Evolutionary conservation across 1,284 basidiomycete species (phyloP).

Genomic region (Cerrena zonata): DNA sequence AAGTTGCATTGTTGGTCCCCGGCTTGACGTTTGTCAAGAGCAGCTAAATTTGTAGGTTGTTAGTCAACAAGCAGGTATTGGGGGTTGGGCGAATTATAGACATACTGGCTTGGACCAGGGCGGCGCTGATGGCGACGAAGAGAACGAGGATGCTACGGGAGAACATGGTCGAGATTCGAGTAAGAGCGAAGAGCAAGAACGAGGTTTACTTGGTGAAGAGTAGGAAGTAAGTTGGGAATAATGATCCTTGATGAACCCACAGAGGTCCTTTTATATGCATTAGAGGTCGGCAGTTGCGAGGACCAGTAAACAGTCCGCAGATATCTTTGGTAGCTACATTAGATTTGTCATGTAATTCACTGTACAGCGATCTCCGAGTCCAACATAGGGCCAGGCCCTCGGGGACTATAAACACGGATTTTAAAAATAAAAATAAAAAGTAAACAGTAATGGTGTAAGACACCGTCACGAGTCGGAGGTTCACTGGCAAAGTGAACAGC

Average conservation of each 20-base stretch:
- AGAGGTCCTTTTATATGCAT: too few species aligned
- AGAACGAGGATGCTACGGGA: background rate
- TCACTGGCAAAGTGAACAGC: background rate
- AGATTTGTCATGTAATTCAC: too few species aligned
- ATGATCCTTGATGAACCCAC: too few species aligned
- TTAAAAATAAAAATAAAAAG: too few species aligned
- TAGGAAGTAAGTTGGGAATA: background rate
- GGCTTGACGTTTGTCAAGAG: constrained; percentile 21
- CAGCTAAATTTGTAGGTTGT: background rate
- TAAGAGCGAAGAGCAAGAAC: background rate
- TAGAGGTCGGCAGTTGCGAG: too few species aligned
- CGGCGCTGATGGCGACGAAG: background rate
- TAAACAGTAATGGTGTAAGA: too few species aligned
- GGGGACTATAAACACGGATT: too few species aligned
- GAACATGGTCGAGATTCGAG: constrained; percentile 1
- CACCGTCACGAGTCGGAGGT: too few species aligned
- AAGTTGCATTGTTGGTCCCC: constrained; percentile 33
- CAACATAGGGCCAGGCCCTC: too few species aligned
- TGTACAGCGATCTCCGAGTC: too few species aligned
- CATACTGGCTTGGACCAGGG: background rate
- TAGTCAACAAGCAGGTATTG: background rate
- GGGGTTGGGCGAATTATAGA: background rate
- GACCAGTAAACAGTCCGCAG: too few species aligned
- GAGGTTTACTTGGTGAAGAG: background rate
- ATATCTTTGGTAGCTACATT: too few species aligned